Conservation (phyloP, 495 filamentous ascomycete genomes). For the Talaromyces nanjingensis region DNA sequence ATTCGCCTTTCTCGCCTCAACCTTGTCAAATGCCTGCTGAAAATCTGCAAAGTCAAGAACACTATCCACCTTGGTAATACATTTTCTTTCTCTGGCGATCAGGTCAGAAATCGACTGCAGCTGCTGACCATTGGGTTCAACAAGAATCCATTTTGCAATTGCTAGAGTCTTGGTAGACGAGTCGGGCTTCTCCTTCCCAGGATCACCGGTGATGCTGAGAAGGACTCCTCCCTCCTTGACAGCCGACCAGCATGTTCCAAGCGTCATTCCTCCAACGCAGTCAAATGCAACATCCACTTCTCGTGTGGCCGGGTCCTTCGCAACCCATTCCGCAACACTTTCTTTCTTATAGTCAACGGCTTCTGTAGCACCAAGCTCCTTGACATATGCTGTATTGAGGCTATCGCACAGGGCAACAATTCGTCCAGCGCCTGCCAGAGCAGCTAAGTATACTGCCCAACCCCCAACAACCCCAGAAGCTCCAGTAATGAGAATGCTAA, state of each 20-base stretch:
- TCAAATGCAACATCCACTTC: conserved; percentile 48
- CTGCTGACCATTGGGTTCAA: conserved; percentile 31
- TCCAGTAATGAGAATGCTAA: conserved; percentile 37
- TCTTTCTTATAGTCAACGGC: conserved; percentile 37
- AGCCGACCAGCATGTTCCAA: conserved; percentile 39
- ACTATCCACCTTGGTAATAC: conserved; percentile 36
- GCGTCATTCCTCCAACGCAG: conserved; percentile 36
- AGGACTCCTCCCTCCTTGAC: conserved; percentile 36
- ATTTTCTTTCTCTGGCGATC: conserved; percentile 31
- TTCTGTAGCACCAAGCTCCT: conserved; percentile 35
- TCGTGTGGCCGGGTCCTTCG: conserved; percentile 11
- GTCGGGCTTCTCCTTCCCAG: background rate
- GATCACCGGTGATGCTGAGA: conserved; percentile 35
- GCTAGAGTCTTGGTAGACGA: background rate
- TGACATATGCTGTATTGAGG: conserved; percentile 19
- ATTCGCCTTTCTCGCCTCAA: conserved; percentile 33
- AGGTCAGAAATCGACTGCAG: conserved; percentile 34
- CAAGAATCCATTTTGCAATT: conserved; percentile 9
- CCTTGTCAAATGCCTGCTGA: conserved; percentile 23
- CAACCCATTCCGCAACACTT: conserved; percentile 29
- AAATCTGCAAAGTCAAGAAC: conserved; percentile 38
- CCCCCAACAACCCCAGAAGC: conserved; percentile 48
- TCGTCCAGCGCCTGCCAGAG: conserved; percentile 30
- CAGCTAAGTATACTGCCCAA: conserved; percentile 51
- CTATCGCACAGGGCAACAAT: conserved; percentile 23